phyloP scores from a whole-genome alignment of 1,284 basidiomycete genomes.

The Moesziomyces globuligerus region DNA sequence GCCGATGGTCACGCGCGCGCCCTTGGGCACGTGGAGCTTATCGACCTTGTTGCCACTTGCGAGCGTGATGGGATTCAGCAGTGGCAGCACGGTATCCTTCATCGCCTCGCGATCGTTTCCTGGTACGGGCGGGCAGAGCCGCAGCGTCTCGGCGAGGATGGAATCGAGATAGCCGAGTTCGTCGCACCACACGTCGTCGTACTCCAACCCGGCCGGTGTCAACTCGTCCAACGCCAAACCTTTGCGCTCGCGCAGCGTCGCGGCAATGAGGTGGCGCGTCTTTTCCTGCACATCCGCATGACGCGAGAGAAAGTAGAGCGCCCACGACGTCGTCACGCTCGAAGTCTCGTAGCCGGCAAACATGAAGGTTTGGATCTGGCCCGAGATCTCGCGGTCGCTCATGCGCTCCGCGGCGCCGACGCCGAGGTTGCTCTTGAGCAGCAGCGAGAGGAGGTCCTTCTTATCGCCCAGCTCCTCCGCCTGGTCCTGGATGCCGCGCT shows the following conservation, averaged over 20 bases:
- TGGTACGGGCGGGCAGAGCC: slow-evolving; percentile 57
- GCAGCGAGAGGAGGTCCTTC: slow-evolving; percentile 39
- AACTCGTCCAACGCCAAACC: slow-evolving; percentile 36
- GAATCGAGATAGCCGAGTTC: slow-evolving; percentile 53
- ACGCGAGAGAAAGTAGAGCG: slow-evolving; percentile 76
- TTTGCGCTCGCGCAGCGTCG: slow-evolving; percentile 20
- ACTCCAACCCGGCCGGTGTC: slow-evolving; percentile 13
- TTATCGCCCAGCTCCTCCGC: slow-evolving; percentile 31
- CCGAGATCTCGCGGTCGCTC: slow-evolving; percentile 76
- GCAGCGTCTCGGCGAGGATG: slow-evolving; percentile 54
- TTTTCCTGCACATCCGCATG: slow-evolving; percentile 73
- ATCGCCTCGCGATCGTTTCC: slow-evolving; percentile 53
- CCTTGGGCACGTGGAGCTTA: slow-evolving; percentile 48
- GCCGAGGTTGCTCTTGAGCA: slow-evolving; percentile 31
- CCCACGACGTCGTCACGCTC: slow-evolving; percentile 81
- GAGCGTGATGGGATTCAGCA: slow-evolving; percentile 64
- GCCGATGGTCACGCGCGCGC: slow-evolving; percentile 51
- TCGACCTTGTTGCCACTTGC: slow-evolving; percentile 63
- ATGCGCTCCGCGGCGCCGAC: slow-evolving; percentile 71
- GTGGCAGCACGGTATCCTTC: slow-evolving; percentile 47
- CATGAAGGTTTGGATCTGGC: slow-evolving; percentile 81
- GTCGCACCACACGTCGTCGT: slow-evolving; percentile 50
- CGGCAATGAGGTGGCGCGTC: slow-evolving; percentile 27
- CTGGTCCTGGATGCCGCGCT: slow-evolving; percentile 9
- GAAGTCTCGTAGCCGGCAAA: slow-evolving; percentile 85